phyloP scores from a whole-genome alignment of 805 yeast species.

The Limtongia smithiae region DNA sequence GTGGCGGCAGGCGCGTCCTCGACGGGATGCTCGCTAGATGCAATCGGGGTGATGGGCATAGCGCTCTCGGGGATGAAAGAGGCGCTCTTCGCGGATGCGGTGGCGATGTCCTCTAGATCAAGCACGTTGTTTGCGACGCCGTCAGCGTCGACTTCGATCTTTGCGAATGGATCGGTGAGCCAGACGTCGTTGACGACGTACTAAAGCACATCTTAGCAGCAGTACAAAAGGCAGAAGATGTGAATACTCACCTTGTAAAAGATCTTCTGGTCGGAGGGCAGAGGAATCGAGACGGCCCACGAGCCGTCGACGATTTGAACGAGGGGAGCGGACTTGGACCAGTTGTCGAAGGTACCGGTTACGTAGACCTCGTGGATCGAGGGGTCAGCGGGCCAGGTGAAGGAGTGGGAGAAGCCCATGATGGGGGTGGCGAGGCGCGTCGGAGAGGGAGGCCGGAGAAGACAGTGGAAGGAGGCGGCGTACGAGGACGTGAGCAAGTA shows the following conservation, averaged over 20 bases:
- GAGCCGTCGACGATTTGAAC: slow-evolving; percentile 59
- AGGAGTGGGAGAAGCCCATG: slow-evolving; percentile 20
- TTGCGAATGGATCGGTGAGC: slow-evolving; percentile 44
- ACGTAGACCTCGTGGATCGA: slow-evolving; percentile 58
- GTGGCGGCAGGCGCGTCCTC: slow-evolving; percentile 14
- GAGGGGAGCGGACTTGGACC: slow-evolving; percentile 59
- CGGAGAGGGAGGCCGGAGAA: no score
- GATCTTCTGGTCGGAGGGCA: slow-evolving; percentile 44
- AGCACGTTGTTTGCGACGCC: slow-evolving; percentile 55
- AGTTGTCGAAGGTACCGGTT: slow-evolving; percentile 68
- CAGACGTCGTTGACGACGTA: slow-evolving; percentile 71
- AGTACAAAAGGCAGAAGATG: neutral
- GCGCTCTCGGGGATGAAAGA: slow-evolving; percentile 42
- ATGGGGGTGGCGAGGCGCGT: no score
- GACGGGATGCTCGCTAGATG: no score
- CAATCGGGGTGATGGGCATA: slow-evolving; percentile 30
- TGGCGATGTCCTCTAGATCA: slow-evolving; percentile 39
- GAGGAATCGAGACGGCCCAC: slow-evolving; percentile 58
- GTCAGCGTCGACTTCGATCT: slow-evolving; percentile 45
- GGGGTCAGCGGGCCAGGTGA: slow-evolving; percentile 39
- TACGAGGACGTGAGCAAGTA: no score
- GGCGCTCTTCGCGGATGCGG: slow-evolving; percentile 12
- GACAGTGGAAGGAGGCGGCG: no score
- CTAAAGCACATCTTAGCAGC: slow-evolving; percentile 30
- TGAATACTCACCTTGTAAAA: slow-evolving; percentile 40